These are phyloP conservation scores for Yamadazyma laniorum DNA, from an alignment of 805 yeast genomes.

Conservation along the genomic window DNA sequence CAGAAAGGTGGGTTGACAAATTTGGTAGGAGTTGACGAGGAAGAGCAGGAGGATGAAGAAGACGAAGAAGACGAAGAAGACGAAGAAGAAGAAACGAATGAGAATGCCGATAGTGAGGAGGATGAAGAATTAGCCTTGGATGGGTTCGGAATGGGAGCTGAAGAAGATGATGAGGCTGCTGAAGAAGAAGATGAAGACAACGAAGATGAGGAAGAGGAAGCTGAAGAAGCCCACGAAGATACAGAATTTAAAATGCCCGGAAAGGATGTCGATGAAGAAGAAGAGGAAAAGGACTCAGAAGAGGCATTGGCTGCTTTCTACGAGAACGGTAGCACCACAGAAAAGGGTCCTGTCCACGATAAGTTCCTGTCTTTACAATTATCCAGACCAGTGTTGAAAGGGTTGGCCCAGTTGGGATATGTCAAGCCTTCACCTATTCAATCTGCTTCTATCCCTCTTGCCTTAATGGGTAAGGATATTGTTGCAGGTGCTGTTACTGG, in stretches of 20 bases:
- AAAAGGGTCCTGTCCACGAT: constrained; percentile 51
- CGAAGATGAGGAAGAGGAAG: constrained; percentile 22
- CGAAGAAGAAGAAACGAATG: constrained; percentile 24
- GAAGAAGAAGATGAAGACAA: constrained; percentile 28
- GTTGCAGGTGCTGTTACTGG: constrained; percentile 99
- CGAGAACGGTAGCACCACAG: constrained; percentile 43
- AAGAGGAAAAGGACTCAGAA: constrained; percentile 60
- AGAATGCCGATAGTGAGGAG: constrained; percentile 28
- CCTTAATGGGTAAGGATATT: constrained; percentile 88
- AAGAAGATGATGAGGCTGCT: constrained; percentile 25
- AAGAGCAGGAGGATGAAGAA: constrained; percentile 19
- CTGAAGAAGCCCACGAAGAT: constrained; percentile 28
- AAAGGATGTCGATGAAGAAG: constrained; percentile 22
- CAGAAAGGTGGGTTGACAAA: constrained; percentile 75
- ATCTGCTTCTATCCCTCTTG: constrained; percentile 89
- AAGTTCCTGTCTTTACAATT: constrained; percentile 76
- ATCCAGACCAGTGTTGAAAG: constrained; percentile 88
- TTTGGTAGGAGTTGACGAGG: constrained; percentile 42
- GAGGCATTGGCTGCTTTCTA: constrained; percentile 82
- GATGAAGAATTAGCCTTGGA: constrained; percentile 44
- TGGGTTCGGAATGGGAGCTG: constrained; percentile 40
- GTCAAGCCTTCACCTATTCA: constrained; percentile 92
- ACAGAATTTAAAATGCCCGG: constrained; percentile 18
- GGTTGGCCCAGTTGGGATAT: constrained; percentile 77
- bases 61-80: constrained; percentile 24